Evolutionary conservation across 2,329 filamentous ascomycete species (phyloP).

Genomic region (Escovopsis sp.): DNA sequence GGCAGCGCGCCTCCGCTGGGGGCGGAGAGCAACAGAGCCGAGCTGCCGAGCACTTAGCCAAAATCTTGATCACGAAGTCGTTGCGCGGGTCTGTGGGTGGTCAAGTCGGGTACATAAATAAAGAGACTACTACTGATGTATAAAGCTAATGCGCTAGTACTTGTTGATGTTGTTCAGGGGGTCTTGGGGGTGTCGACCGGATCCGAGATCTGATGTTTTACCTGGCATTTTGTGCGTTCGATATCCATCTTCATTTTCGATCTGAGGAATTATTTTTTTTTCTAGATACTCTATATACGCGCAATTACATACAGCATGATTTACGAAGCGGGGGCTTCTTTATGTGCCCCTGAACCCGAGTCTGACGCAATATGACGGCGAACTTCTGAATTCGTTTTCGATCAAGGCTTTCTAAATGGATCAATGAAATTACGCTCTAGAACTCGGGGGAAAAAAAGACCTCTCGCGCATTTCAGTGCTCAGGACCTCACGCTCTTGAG

Average conservation of each 20-base stretch:
- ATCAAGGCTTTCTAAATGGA: too few relatives aligned
- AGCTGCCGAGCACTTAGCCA: conserved; percentile 9
- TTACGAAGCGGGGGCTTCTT: too few relatives aligned
- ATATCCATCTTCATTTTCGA: too few relatives aligned
- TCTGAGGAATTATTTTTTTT: too few relatives aligned
- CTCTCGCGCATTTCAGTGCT: background rate
- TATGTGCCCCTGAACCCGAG: too few relatives aligned
- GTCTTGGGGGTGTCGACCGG: background rate
- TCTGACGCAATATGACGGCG: too few relatives aligned
- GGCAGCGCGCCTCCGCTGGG: conserved; percentile 10
- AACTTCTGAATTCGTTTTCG: too few relatives aligned
- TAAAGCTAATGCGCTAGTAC: background rate
- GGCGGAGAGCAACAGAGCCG: conserved; percentile 19
- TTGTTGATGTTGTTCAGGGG: background rate
- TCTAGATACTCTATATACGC: too few relatives aligned
- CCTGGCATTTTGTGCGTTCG: background rate
- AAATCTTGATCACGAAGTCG: background rate
- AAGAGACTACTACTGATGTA: background rate
- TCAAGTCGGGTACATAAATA: background rate
- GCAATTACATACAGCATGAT: too few relatives aligned
- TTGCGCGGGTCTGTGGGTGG: background rate
- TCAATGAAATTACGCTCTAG: background rate
- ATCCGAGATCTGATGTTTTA: background rate
- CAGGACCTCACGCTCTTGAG: background rate
- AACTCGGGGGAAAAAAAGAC: background rate